Evolutionary conservation across 495 filamentous ascomycete species (phyloP).

Genomic region (Terfezia boudieri): DNA sequence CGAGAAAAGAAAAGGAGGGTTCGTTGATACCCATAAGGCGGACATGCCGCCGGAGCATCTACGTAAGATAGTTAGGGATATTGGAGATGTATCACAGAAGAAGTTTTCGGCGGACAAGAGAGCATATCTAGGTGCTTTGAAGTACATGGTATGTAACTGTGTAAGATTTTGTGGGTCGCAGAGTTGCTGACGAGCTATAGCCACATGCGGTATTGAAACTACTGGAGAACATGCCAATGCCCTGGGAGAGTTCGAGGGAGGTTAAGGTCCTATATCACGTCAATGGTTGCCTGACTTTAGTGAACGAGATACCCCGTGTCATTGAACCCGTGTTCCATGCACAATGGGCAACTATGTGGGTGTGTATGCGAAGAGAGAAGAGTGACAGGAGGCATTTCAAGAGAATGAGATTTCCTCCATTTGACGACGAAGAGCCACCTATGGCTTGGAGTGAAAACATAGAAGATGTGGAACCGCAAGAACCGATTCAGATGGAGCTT

Average conservation of each 20-base stretch:
- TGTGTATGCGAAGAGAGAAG: slow-evolving; percentile 94
- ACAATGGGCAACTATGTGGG: slow-evolving; percentile 99
- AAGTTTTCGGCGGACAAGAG: slow-evolving; percentile 98
- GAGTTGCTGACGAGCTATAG: slow-evolving; percentile 9
- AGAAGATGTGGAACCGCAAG: slow-evolving; percentile 90
- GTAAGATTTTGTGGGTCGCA: neutral
- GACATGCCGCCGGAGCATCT: slow-evolving; percentile 98
- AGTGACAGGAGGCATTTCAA: slow-evolving; percentile 93
- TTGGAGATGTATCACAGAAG: slow-evolving; percentile 97
- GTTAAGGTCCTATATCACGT: slow-evolving; percentile 98
- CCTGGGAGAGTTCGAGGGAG: slow-evolving; percentile 87
- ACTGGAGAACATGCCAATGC: slow-evolving; percentile 99
- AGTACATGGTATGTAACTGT: slow-evolving; percentile 50
- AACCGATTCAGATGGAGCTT: slow-evolving; percentile 98
- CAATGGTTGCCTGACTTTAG: slow-evolving; percentile 88
- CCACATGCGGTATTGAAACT: slow-evolving; percentile 98
- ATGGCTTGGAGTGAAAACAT: slow-evolving; percentile 97
- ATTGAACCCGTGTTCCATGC: slow-evolving; percentile 98
- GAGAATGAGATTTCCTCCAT: slow-evolving; percentile 95
- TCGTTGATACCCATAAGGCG: slow-evolving; percentile 92
- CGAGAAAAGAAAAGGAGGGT: slow-evolving; percentile 90
- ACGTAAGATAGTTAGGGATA: slow-evolving; percentile 94
- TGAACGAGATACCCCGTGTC: slow-evolving; percentile 90
- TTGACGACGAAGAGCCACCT: slow-evolving; percentile 96
- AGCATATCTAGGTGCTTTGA: slow-evolving; percentile 88